Evolutionary conservation across 106 monocot species (phyloP).

Genomic region (Dendrobium officinale): DNA sequence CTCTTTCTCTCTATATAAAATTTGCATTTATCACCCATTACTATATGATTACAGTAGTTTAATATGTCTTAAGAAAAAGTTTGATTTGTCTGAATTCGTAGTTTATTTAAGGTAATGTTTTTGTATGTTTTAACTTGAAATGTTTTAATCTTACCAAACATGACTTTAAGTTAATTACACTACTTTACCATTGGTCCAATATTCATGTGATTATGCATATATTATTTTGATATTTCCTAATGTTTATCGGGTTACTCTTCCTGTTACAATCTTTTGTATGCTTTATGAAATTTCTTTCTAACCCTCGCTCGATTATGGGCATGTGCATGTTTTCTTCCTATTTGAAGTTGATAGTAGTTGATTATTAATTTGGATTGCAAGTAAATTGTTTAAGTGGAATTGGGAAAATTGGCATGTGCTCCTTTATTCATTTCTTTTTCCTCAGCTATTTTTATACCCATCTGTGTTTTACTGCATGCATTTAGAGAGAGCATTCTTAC

Average conservation of each 20-base stretch:
- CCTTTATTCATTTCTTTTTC: too few relatives aligned
- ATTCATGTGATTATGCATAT: not conserved
- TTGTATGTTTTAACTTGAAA: not conserved
- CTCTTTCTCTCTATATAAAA: not conserved
- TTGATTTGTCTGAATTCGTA: not conserved
- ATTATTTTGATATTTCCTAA: not conserved
- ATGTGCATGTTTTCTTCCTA: not conserved
- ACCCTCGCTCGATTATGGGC: not conserved
- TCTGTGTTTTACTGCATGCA: too few relatives aligned
- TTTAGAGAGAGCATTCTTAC: too few relatives aligned
- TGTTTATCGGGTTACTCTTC: not conserved
- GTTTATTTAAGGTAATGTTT: not conserved
- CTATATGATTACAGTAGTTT: not conserved
- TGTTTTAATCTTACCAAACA: not conserved
- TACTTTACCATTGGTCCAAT: not conserved
- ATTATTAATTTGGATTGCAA: not conserved
- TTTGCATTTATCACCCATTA: not conserved
- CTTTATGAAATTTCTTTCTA: not conserved
- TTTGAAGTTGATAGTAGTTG: not conserved
- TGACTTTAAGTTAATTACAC: not conserved
- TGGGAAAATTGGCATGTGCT: too few relatives aligned
- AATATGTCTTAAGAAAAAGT: not conserved
- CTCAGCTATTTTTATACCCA: too few relatives aligned
- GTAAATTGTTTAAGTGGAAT: not conserved
- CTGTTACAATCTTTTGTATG: constrained; percentile 1